Percentiles rank a stretch among this genome's conserved stretches.
phyloP scores from a whole-genome alignment of 345 rosid species.

The Gossypium rotundifolium region DNA sequence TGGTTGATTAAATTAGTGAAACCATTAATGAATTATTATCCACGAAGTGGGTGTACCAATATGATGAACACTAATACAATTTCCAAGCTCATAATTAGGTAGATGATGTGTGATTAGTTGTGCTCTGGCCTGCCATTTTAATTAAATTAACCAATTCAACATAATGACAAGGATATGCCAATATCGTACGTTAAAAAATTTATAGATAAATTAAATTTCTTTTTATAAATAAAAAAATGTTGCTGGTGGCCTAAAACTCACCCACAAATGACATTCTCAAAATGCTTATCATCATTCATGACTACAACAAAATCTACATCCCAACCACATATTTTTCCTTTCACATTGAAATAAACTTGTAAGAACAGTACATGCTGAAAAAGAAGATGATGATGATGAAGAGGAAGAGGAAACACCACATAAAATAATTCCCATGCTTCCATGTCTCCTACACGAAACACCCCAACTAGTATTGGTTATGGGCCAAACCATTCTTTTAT shows the following conservation, averaged over 20 bases:
- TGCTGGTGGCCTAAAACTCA: neutral
- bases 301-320: no score
- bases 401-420: neutral
- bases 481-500: neutral
- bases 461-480: neutral
- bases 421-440: neutral
- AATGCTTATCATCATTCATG: no score
- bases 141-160: neutral
- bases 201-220: neutral
- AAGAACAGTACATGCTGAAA: neutral
- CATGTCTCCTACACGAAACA: neutral
- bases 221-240: neutral
- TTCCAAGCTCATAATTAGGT: neutral
- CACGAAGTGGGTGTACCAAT: neutral
- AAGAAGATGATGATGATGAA: no score
- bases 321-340: no score
- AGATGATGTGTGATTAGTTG: neutral
- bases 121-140: neutral
- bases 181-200: neutral
- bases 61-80: neutral
- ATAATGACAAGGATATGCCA: neutral
- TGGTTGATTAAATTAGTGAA: no score
- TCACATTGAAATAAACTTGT: neutral
- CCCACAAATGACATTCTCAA: neutral
- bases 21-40: no score